Conservation (phyloP, 768 basidiomycete genomes). For the Mrakia blollopis region DNA sequence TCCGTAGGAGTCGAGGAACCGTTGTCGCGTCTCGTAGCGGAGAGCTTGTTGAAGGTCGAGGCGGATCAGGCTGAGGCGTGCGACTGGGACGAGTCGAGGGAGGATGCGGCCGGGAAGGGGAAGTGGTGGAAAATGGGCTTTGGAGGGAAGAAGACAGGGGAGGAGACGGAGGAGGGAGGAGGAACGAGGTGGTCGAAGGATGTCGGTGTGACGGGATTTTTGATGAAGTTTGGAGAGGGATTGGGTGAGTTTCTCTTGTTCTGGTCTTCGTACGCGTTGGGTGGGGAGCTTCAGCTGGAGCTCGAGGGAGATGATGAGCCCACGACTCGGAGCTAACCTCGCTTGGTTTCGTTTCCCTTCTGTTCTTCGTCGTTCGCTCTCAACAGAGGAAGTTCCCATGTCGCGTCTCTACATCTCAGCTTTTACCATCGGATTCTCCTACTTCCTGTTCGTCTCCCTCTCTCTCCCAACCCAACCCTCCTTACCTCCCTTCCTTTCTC, state of each 20-base stretch:
- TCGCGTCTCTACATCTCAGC: constrained; percentile 82
- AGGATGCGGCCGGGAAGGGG: constrained; percentile 21
- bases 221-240: constrained; percentile 94
- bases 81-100: constrained; percentile 51
- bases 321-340: too few relatives aligned
- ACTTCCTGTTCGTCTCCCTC: constrained; percentile 11
- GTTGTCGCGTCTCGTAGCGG: constrained; percentile 71
- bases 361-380: neutral
- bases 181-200: constrained; percentile 63
- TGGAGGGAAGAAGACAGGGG: constrained; percentile 33
- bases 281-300: too few relatives aligned
- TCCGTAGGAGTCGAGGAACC: constrained; percentile 84
- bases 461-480: neutral
- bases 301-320: too few relatives aligned
- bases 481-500: too few relatives aligned
- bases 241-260: constrained; percentile 55
- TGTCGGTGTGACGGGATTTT: constrained; percentile 83
- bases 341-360: neutral
- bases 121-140: constrained; percentile 35
- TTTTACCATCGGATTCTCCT: constrained; percentile 85
- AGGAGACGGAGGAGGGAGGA: constrained; percentile 59
- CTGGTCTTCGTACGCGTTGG: too few relatives aligned
- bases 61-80: constrained; percentile 37
- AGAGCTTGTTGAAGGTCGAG: constrained; percentile 55
- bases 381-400: constrained; percentile 83